Percentiles rank a stretch among this genome's conserved stretches.
phyloP scores from a whole-genome alignment of 306 rosid species.

The Pterocarpus santalinus region DNA sequence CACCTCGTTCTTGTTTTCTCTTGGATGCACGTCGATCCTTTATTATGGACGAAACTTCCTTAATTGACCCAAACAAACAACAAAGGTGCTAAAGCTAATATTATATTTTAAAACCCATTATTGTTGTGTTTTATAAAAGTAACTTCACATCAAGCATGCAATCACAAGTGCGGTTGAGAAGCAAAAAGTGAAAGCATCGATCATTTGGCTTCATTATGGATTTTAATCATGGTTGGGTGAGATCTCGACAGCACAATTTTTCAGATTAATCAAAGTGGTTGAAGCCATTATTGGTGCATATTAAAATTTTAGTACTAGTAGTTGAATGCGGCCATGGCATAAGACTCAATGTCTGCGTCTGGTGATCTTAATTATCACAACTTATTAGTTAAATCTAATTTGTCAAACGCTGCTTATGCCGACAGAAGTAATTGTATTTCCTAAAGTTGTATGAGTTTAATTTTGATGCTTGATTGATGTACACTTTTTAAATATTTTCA shows the following conservation, averaged over 20 bases:
- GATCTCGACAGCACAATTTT: neutral
- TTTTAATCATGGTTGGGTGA: conserved; percentile 9
- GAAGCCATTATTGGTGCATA: neutral
- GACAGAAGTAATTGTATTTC: neutral
- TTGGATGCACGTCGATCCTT: neutral
- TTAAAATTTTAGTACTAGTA: neutral
- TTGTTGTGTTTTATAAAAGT: conserved; percentile 19
- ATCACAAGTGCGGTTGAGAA: conserved; percentile 14
- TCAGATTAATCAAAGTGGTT: conserved; percentile 9
- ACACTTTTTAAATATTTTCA: too few relatives aligned
- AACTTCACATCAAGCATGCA: conserved; percentile 36
- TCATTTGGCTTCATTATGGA: conserved; percentile 17
- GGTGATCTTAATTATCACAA: neutral
- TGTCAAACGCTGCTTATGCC: neutral
- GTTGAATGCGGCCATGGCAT: neutral
- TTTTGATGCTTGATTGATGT: too few relatives aligned
- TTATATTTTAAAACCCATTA: neutral
- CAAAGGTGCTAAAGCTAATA: conserved; percentile 27
- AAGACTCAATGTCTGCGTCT: neutral
- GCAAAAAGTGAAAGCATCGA: conserved; percentile 22
- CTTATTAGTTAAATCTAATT: neutral
- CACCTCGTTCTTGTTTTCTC: neutral
- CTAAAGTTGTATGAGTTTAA: neutral
- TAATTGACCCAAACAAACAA: neutral
- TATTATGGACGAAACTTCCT: conserved; percentile 21